Evolutionary conservation across 371 early-diverging fungal genomes (phyloP).

Genomic region (Funneliformis caledonium): DNA sequence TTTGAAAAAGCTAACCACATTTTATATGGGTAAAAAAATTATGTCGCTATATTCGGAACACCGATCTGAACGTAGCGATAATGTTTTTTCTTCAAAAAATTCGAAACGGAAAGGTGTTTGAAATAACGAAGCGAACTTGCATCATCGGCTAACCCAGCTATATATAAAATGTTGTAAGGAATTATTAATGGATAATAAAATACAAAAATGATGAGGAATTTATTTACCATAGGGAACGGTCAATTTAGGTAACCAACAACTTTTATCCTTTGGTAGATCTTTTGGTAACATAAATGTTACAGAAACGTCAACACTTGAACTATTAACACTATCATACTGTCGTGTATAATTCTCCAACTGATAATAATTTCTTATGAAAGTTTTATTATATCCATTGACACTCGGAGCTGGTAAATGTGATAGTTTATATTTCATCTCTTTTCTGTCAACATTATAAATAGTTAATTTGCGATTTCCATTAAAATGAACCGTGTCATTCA

Average conservation of each 20-base stretch:
- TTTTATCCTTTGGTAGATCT: slow-evolving; percentile 22
- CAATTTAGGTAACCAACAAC: slow-evolving; percentile 18
- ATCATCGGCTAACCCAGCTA: not conserved
- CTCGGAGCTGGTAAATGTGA: slow-evolving; percentile 52
- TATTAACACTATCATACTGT: not conserved
- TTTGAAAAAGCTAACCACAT: not conserved
- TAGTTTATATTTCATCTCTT: slow-evolving; percentile 58
- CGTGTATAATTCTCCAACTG: not conserved
- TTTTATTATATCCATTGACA: slow-evolving; percentile 50
- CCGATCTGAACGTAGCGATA: no score
- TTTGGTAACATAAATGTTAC: slow-evolving; percentile 53
- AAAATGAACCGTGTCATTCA: slow-evolving; percentile 55
- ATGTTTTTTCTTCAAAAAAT: no score
- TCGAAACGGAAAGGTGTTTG: not conserved
- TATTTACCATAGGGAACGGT: slow-evolving; percentile 6
- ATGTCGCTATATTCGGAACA: no score
- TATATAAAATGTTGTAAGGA: not conserved
- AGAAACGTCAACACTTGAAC: not conserved
- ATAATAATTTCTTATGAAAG: not conserved
- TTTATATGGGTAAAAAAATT: slow-evolving; percentile 27
- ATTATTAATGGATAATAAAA: not conserved
- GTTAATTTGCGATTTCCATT: slow-evolving; percentile 53
- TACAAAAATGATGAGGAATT: not conserved
- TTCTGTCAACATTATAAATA: slow-evolving; percentile 63
- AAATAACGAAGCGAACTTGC: slow-evolving; percentile 9